Evolutionary conservation across 2,329 filamentous ascomycete species (phyloP).

Genomic region (Fusarium longipes): DNA sequence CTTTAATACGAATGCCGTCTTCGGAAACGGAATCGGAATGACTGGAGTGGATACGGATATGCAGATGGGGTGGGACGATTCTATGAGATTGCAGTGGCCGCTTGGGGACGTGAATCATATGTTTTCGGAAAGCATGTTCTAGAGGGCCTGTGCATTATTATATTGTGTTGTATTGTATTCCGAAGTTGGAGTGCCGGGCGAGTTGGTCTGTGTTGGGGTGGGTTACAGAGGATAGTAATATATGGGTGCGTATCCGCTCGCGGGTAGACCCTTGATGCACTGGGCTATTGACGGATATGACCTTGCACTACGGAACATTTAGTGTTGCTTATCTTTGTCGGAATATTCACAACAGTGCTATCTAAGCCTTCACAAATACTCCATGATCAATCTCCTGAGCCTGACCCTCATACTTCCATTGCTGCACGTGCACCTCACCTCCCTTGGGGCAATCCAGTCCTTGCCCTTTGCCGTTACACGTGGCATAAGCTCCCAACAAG

Average conservation of each 20-base stretch:
- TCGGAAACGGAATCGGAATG: not conserved
- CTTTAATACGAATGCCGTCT: not conserved
- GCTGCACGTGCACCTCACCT: slow-evolving; percentile 10
- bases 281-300: not conserved
- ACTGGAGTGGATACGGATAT: slow-evolving; percentile 23
- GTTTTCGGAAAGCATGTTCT: slow-evolving; percentile 31
- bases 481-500: slow-evolving; percentile 29
- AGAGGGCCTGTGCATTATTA: not conserved
- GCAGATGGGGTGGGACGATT: slow-evolving; percentile 30
- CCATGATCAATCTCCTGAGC: slow-evolving; percentile 24
- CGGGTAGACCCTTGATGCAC: not conserved
- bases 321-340: too few relatives aligned
- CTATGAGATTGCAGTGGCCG: slow-evolving; percentile 26
- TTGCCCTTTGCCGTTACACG: slow-evolving; percentile 24
- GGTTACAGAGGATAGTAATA: not conserved
- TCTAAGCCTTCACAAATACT: slow-evolving; percentile 2
- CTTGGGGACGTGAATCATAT: slow-evolving; percentile 34
- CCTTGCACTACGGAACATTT: not conserved
- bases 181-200: too few relatives aligned
- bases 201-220: not conserved
- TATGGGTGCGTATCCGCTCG: not conserved
- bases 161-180: too few relatives aligned
- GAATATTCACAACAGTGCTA: not conserved
- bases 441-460: slow-evolving; percentile 16
- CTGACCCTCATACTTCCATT: slow-evolving; percentile 17